Evolutionary conservation across 352 stramenopile genomes (phyloP), one percentile per base, ranked within the genome.

Genomic region (Globisporangium iwayamae): DNA sequence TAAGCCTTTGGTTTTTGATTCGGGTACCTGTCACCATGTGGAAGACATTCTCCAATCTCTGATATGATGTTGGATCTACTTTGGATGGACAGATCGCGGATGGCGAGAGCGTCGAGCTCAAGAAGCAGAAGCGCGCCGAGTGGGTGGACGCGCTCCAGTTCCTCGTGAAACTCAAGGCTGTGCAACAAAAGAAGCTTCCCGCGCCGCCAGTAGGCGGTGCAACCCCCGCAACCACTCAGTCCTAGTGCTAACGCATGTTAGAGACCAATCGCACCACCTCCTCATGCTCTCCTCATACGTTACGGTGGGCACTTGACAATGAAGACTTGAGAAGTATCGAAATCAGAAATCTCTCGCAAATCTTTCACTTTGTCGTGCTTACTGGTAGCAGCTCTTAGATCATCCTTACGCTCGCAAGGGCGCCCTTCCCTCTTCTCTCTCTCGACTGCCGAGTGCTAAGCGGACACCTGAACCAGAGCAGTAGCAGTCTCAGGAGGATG

Each of bases 81-180:
- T 59, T 36, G 18, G 43, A 32, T 69, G 13, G 51, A 18, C 62
- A 91, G 82, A 74, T 91, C 47, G 79, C 74, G 4, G 82, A 91
- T 30, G 80, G 82, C 22, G 82, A 91, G 11, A 81, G 71, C 32
- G 62, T 65, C 0, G 84, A 91, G 62, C 65, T 81, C 50, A 91
- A 93, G 67, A 78, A 79, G 52, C 48, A 58, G 8, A 89, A 89
- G 50, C 83, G 81, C 6, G 60, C 46, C 6, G 84, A 90, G 60
- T 93, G 84, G 84, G 70, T 72, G 0, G 84, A 91, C n/a, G 81
- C 80, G 18, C 64, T 93, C 22, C 80, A 89, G 68, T 87, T 89
- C 63, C 71, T 93, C 7, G 69, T 90, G 45, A 89, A 87, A 50
- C 70, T 89, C 28, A 90, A 92, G 68, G 58, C 60, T 4, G 75